Base-by-base conservation (phyloP, 2,329 filamentous ascomycete genomes). In the Bipolaris gigantea region DNA sequence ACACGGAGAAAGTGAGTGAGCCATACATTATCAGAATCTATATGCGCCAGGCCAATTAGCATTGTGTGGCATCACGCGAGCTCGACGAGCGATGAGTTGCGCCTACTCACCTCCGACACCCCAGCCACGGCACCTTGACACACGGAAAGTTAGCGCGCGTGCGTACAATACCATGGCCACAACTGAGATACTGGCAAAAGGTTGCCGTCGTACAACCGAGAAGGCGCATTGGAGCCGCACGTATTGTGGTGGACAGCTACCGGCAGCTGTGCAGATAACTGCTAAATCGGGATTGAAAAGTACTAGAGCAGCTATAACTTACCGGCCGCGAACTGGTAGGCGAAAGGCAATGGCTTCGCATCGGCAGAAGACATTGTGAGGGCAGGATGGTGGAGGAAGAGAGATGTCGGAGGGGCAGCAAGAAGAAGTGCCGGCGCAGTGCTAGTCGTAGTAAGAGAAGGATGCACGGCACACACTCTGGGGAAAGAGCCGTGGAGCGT, bases 251-350 rank as follows among this genome's bases (percentile, higher is more conserved):
- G 41, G 40, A 38, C 40, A 48, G 35, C 46, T 41, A 13, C 38
- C 36, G 32, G 43, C 52, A 53, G 49, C 48, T 45, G 13, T 19
- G 43, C 39, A 40, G 23, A 35, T 38, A 57, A 41, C 52, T 45
- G 49, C 58, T 47, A 56, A 56, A 57, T 56, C 55, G 60, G 59
- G 57, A 56, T 44, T 50, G 61, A 64, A 58, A 64, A 63, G 61
- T 48, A 59, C 63, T 60, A 57, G 60, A 59, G 58, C 57, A 55
- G 64, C 65, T 60, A 61, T 48, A 41, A 80, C 85, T 73, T 73
- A 87, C 92, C 92, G 73, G 93, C 92, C 75, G 87, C 89, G 82
- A 97, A 96, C 81, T 96, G 92, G 86, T 97, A 97, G 67, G 86
- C 77, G 79, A 97, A 97, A 55, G 91, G 91, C 66, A 97, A 85